These are phyloP conservation scores for Globisporangium uncinulatum DNA, from an alignment of 352 stramenopile genomes.

Conservation along the genomic window DNA sequence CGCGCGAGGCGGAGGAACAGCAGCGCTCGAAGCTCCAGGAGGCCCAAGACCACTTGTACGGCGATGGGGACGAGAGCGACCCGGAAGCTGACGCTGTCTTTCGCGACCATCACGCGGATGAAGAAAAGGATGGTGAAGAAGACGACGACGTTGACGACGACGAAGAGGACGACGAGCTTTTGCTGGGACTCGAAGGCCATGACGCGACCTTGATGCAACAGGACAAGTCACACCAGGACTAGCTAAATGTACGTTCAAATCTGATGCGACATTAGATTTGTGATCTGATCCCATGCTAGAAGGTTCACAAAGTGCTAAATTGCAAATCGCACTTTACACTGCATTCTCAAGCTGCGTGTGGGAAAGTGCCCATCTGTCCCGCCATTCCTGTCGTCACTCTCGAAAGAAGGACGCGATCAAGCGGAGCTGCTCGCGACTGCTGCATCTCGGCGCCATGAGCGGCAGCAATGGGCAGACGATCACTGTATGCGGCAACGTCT, in stretches of 20 bases:
- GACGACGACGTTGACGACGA: conserved; percentile 12
- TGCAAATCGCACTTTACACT: not conserved
- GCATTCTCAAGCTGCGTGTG: not conserved
- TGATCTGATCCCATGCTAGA: too few species aligned
- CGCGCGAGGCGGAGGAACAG: conserved; percentile 32
- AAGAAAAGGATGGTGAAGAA: conserved; percentile 18
- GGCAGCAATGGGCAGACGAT: conserved; percentile 65
- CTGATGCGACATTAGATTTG: too few species aligned
- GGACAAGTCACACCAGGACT: conserved; percentile 6
- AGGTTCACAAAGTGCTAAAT: not conserved
- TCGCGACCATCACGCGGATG: conserved; percentile 13
- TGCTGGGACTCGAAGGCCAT: conserved; percentile 3
- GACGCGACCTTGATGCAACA: not conserved
- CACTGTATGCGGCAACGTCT: conserved; percentile 75
- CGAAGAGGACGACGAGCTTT: conserved; percentile 15
- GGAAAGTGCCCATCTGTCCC: conserved; percentile 5
- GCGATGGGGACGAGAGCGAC: conserved; percentile 21
- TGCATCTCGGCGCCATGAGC: conserved; percentile 27
- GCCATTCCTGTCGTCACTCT: conserved; percentile 16
- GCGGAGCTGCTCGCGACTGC: not conserved
- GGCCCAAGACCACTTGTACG: conserved; percentile 39
- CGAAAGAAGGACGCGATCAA: conserved; percentile 11
- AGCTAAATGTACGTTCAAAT: not conserved
- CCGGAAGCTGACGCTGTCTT: conserved; percentile 7
- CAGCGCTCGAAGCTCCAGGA: conserved; percentile 29